Evolutionary conservation across 2,329 filamentous ascomycete genomes (phyloP).

Genomic region (Fusarium secorum): DNA sequence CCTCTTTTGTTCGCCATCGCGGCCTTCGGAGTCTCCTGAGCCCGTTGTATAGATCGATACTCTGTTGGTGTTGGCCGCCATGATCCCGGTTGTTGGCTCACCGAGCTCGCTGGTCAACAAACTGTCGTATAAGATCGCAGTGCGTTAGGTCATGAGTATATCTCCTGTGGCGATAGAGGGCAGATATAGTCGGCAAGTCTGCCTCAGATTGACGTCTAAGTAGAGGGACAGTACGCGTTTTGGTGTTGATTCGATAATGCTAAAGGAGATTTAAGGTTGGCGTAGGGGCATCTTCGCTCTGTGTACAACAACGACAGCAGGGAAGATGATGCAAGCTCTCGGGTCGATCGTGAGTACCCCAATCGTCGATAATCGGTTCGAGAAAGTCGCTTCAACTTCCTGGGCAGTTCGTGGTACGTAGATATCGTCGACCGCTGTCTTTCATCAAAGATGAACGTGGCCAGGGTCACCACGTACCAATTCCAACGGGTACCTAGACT

Average conservation of each 20-base stretch:
- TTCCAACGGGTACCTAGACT: not conserved
- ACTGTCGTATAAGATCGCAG: conserved; percentile 2
- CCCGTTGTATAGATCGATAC: conserved; percentile 66
- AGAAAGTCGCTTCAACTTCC: conserved; percentile 11
- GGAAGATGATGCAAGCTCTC: not conserved
- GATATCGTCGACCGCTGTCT: conserved; percentile 36
- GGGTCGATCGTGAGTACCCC: conserved; percentile 14
- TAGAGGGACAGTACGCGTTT: conserved; percentile 34
- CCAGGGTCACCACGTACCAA: conserved; percentile 36
- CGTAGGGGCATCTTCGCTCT: conserved; percentile 43
- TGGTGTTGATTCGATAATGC: conserved; percentile 28
- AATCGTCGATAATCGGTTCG: not conserved
- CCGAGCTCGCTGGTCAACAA: conserved; percentile 19
- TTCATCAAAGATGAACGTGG: conserved; percentile 39
- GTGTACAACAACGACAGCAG: conserved; percentile 8
- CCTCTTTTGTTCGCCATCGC: conserved; percentile 77
- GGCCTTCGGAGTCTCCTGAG: conserved; percentile 63
- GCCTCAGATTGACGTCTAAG: not conserved
- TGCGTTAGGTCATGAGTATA: conserved; percentile 21
- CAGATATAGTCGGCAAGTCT: not conserved
- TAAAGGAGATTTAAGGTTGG: conserved; percentile 37
- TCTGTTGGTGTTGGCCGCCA: conserved; percentile 63
- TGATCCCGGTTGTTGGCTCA: conserved; percentile 43
- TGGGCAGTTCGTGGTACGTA: conserved; percentile 15
- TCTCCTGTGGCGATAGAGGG: not conserved